Conservation (phyloP, 768 basidiomycete species). For the Leccinum arenicola region DNA sequence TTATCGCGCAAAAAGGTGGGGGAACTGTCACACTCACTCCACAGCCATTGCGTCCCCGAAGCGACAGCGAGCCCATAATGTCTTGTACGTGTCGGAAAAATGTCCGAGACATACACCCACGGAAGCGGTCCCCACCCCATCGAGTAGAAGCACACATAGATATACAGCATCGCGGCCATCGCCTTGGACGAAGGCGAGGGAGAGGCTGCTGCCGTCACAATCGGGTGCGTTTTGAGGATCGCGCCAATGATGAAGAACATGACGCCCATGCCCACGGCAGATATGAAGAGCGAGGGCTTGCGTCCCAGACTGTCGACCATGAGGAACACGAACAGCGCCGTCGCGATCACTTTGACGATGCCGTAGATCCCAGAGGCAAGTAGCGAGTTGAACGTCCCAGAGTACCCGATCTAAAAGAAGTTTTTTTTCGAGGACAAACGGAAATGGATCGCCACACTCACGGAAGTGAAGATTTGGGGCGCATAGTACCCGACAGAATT, state of each 20-base stretch:
- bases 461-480: constrained; percentile 68
- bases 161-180: constrained; percentile 85
- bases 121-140: constrained; percentile 82
- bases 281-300: constrained; percentile 66
- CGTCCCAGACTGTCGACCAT: constrained; percentile 68
- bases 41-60: constrained; percentile 80
- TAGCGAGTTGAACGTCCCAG: constrained; percentile 54
- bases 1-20: neutral
- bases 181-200: constrained; percentile 59
- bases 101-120: constrained; percentile 73
- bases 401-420: constrained; percentile 55
- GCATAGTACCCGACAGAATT: constrained; percentile 80
- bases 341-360: constrained; percentile 66
- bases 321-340: constrained; percentile 62
- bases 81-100: constrained; percentile 82
- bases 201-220: constrained; percentile 37
- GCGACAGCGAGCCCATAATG: constrained; percentile 78
- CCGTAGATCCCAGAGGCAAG: constrained; percentile 73
- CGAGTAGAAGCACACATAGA: constrained; percentile 86
- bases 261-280: constrained; percentile 74
- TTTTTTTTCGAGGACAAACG: neutral
- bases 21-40: constrained; percentile 47
- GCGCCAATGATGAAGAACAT: constrained; percentile 84
- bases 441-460: constrained; percentile 27
- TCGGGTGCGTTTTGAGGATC: constrained; percentile 74